phyloP scores from a whole-genome alignment of 306 rosid genomes.

The Acmispon strigosus region DNA sequence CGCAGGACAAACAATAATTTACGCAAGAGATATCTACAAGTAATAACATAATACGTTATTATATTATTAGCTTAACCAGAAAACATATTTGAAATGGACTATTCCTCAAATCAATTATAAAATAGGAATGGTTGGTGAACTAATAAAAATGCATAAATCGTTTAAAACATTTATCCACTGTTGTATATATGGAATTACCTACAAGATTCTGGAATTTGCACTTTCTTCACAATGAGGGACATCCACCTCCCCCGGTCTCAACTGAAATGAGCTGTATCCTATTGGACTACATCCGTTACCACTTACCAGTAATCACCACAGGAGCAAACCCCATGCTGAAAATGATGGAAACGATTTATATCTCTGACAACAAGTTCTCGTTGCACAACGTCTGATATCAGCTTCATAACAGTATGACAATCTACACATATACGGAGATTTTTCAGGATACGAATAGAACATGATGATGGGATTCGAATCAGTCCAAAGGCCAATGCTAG shows the following conservation, averaged over 20 bases:
- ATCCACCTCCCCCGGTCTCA: neutral
- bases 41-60: no score
- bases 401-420: slow-evolving; percentile 24
- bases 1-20: no score
- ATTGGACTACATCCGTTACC: neutral
- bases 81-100: no score
- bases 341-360: slow-evolving; percentile 29
- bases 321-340: slow-evolving; percentile 26
- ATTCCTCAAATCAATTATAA: no score
- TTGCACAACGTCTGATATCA: slow-evolving; percentile 22
- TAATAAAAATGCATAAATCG: neutral
- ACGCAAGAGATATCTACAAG: no score
- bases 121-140: neutral
- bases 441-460: slow-evolving; percentile 25
- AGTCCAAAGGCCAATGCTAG: slow-evolving; percentile 28
- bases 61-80: no score
- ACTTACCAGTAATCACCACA: slow-evolving; percentile 34
- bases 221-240: neutral
- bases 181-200: slow-evolving; percentile 1
- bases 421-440: slow-evolving; percentile 30
- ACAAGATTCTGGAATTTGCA: neutral
- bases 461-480: slow-evolving; percentile 1
- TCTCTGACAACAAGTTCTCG: slow-evolving; percentile 27
- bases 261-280: neutral
- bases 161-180: neutral